Base-by-base conservation (phyloP, 2,329 filamentous ascomycete species). In the Teratosphaeria gauchensis region DNA sequence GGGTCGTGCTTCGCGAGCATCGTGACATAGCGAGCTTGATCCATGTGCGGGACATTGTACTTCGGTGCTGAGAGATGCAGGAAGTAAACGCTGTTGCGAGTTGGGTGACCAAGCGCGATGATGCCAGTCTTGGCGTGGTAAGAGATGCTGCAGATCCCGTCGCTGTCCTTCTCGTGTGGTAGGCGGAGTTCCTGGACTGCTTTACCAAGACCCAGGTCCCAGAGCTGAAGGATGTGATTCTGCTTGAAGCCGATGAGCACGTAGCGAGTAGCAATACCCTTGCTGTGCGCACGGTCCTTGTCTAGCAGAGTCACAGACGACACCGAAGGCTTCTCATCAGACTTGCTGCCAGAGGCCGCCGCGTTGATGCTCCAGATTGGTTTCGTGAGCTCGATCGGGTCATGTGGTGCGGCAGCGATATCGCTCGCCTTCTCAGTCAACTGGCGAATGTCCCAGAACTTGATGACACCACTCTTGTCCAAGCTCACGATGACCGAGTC, bases 181-280 rank as follows among this genome's bases (percentile, higher is more conserved):
- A 99, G 85, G 72, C 96, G 94, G 73, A 99, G 87, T 77, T 99
- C 94, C 73, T 99, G 92, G 42, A 99, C 94, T 32, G 92, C 90
- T 76, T 96, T 96, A 65, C 88, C 89, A 35, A 99, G 85, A 51
- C 89, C 91, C 70, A 99, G 85, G 78, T 99, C 94, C 95, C 94
- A 99, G 52, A 99, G 84, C 79, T 99, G 95, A 62, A 99, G 84
- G 58, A 92, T 95, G 77, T 99, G 94, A 75, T 99, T 99, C 75
- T 99, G 94, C 78, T 97, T 96, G 84, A 97, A 90, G 68, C 94
- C 94, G 62, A 99, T 90, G 72, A 99, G 87, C 78, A 99, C 87
- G 77, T 99, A 99, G 62, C 94, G 86, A 63, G 96, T 81, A 54
- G 95, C 92, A 69, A 89, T 88, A 61, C 89, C 87, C 77, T 94